These are phyloP conservation scores for Scenedesmus sp. DNA, from an alignment of 163 green algal genomes.

Conservation along the genomic window DNA sequence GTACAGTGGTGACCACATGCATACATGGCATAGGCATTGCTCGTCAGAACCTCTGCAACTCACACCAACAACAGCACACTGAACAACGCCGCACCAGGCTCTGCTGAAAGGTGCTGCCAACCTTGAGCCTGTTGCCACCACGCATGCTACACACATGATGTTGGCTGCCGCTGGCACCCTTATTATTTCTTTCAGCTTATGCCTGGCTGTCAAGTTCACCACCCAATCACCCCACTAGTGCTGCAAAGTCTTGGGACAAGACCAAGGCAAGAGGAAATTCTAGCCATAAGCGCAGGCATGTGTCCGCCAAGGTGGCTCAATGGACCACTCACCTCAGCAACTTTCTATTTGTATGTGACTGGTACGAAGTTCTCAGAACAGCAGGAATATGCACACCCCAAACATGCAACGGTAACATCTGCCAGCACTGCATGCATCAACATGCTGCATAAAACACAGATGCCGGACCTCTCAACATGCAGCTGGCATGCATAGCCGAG, in stretches of 20 bases:
- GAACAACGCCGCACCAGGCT: background rate
- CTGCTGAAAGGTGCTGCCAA: background rate
- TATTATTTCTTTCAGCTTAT: background rate
- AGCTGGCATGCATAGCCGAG: background rate
- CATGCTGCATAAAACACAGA: background rate
- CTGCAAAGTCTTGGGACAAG: background rate
- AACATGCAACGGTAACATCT: background rate
- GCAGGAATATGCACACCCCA: background rate
- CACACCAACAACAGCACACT: background rate
- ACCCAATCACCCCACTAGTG: background rate
- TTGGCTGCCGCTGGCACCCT: background rate
- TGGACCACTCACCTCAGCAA: background rate
- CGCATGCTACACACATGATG: background rate
- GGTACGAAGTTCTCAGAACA: too few species aligned
- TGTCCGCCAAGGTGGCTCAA: background rate
- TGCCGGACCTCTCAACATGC: background rate
- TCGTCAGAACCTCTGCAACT: background rate
- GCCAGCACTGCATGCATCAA: background rate
- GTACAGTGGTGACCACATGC: too few species aligned
- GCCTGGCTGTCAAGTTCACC: background rate
- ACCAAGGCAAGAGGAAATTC: background rate
- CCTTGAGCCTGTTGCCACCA: background rate
- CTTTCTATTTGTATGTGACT: background rate
- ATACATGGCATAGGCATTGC: background rate
- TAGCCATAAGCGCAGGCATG: background rate